Conservation (phyloP, 805 yeast species). For the Sungouiozyma intestinalis region DNA sequence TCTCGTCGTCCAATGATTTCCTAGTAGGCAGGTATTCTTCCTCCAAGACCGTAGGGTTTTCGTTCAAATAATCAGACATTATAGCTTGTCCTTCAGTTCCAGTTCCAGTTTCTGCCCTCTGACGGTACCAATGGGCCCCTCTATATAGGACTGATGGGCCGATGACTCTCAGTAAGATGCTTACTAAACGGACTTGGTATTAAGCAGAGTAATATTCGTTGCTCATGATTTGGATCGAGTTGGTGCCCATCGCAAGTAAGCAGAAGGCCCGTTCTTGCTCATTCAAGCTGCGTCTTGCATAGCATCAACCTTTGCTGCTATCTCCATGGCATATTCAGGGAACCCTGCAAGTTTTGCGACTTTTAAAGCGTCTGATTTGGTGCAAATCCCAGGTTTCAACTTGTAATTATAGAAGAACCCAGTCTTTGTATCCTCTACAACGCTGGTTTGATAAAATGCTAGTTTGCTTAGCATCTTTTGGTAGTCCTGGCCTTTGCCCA, state of each 20-base stretch:
- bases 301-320: conserved; percentile 31
- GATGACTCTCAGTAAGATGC: background rate
- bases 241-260: no score
- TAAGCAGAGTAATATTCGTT: no score
- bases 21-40: conserved; percentile 69
- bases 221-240: no score
- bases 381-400: conserved; percentile 57
- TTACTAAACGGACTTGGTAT: background rate
- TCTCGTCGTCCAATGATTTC: conserved; percentile 20
- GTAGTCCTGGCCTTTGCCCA: no score
- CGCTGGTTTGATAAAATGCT: conserved; percentile 19
- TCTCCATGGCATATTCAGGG: conserved; percentile 45
- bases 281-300: background rate
- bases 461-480: no score
- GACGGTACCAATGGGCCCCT: background rate
- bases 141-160: background rate
- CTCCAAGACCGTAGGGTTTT: conserved; percentile 81
- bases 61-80: conserved; percentile 81
- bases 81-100: no score
- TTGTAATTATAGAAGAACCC: conserved; percentile 38
- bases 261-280: no score
- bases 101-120: background rate
- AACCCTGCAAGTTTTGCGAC: conserved; percentile 76
- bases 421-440: conserved; percentile 19
- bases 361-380: conserved; percentile 63